Percentiles rank a stretch among this genome's conserved stretches.
phyloP scores from a whole-genome alignment of 2,329 filamentous ascomycete species.

The Colletotrichum sp. region DNA sequence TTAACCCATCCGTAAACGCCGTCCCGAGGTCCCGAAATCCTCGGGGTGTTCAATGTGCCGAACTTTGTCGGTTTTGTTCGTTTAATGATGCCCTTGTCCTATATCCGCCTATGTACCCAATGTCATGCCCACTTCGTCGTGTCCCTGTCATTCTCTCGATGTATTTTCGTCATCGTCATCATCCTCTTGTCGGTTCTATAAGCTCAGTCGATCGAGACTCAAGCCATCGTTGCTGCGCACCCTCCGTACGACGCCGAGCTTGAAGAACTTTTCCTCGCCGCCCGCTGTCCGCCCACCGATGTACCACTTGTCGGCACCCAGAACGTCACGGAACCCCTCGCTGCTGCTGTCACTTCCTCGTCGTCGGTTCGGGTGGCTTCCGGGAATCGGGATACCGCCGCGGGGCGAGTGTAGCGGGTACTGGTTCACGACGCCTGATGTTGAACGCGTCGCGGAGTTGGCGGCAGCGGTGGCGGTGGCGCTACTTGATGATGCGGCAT shows the following conservation, averaged over 20 bases:
- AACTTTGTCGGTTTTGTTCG: not conserved
- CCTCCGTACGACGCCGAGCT: conserved; percentile 75
- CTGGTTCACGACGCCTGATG: conserved; percentile 29
- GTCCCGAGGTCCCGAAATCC: not conserved
- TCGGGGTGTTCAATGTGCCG: not conserved
- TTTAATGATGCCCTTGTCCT: conserved; percentile 2
- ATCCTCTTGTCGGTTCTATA: conserved; percentile 47
- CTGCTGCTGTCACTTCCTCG: conserved; percentile 77
- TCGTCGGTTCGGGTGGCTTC: conserved; percentile 43
- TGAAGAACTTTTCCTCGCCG: conserved; percentile 84
- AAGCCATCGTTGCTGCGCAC: conserved; percentile 76
- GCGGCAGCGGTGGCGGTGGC: not conserved
- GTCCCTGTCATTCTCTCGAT: not conserved
- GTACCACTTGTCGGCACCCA: conserved; percentile 80
- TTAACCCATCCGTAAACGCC: conserved; percentile 11
- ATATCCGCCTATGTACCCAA: not conserved
- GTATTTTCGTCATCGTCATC: not conserved
- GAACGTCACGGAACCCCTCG: conserved; percentile 76
- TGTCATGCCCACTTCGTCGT: not conserved
- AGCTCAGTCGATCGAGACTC: conserved; percentile 76
- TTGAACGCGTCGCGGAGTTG: conserved; percentile 19
- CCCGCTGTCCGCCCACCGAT: conserved; percentile 77
- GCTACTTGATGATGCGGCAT: not conserved
- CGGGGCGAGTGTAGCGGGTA: conserved; percentile 31
- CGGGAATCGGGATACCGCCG: conserved; percentile 44